Evolutionary conservation across 2,329 filamentous ascomycete genomes (phyloP).

Genomic region (Onygena corvina): DNA sequence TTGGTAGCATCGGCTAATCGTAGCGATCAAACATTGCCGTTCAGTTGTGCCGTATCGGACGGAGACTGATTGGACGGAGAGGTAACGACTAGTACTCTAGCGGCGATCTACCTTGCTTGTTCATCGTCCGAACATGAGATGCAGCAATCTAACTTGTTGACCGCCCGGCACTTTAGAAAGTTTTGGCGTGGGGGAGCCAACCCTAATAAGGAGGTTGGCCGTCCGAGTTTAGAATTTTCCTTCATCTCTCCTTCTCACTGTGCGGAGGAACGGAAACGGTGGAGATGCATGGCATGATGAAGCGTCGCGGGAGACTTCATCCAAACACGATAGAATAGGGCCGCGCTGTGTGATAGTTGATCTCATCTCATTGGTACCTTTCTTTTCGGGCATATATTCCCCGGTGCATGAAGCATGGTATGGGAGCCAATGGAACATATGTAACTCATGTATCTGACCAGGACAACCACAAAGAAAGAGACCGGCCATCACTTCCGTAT

Average conservation of each 20-base stretch:
- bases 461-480: background rate
- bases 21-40: background rate
- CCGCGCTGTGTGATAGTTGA: background rate
- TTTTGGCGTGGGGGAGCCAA: background rate
- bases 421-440: background rate
- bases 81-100: background rate
- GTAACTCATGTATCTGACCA: background rate
- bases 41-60: background rate
- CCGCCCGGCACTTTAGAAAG: background rate
- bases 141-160: background rate
- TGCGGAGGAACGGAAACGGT: background rate
- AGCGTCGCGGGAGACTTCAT: background rate
- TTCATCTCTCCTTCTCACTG: background rate
- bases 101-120: conserved; percentile 3
- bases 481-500: background rate
- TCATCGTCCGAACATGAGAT: conserved; percentile 3
- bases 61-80: background rate
- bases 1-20: background rate
- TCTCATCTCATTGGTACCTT: background rate
- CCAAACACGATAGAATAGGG: background rate
- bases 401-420: background rate
- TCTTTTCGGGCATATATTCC: background rate
- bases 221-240: background rate
- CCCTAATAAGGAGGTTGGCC: background rate
- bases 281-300: background rate